Evolutionary conservation across 208 protist genomes (phyloP).

Genomic region (Trypanosoma platydactyli): DNA sequence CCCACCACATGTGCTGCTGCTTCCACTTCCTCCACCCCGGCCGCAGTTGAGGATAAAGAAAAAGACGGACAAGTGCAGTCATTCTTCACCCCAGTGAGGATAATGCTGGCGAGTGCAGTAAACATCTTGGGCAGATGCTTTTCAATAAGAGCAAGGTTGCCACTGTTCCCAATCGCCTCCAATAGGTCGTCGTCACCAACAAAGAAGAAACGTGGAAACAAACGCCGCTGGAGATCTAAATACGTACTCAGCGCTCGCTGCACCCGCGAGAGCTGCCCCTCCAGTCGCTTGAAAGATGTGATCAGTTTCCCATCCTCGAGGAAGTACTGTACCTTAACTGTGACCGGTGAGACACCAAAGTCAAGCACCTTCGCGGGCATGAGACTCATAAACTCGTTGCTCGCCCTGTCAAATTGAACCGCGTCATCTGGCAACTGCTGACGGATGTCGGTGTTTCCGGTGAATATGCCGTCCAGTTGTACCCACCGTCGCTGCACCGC

Average conservation of each 20-base stretch:
- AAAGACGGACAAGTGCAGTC: slow-evolving; percentile 3
- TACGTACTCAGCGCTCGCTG: slow-evolving; percentile 98
- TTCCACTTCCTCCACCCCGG: slow-evolving; percentile 17
- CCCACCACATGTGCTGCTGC: slow-evolving; percentile 60
- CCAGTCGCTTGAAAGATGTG: slow-evolving; percentile 90
- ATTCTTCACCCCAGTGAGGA: slow-evolving; percentile 15
- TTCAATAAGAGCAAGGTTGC: slow-evolving; percentile 91
- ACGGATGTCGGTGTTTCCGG: slow-evolving; percentile 93
- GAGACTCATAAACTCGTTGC: slow-evolving; percentile 93
- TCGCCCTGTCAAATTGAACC: slow-evolving; percentile 92
- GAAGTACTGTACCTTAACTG: slow-evolving; percentile 78
- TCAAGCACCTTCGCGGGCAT: slow-evolving; percentile 82
- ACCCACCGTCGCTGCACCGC: slow-evolving; percentile 98
- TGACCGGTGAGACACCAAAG: slow-evolving; percentile 34
- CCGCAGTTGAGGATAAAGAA: too few relatives aligned
- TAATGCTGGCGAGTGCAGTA: slow-evolving; percentile 94
- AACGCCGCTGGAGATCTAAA: slow-evolving; percentile 95
- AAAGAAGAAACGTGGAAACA: slow-evolving; percentile 99
- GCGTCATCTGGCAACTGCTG: slow-evolving; percentile 95
- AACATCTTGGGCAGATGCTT: slow-evolving; percentile 99
- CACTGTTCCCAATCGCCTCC: slow-evolving; percentile 98
- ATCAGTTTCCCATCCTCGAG: slow-evolving; percentile 93
- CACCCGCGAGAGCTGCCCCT: slow-evolving; percentile 91
- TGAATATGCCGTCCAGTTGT: slow-evolving; percentile 98
- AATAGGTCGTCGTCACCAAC: slow-evolving; percentile 99